Percentiles rank a stretch among this genome's conserved stretches.
Conservation (phyloP, 305 asterid species). For the Fraxinus angustifolia region DNA sequence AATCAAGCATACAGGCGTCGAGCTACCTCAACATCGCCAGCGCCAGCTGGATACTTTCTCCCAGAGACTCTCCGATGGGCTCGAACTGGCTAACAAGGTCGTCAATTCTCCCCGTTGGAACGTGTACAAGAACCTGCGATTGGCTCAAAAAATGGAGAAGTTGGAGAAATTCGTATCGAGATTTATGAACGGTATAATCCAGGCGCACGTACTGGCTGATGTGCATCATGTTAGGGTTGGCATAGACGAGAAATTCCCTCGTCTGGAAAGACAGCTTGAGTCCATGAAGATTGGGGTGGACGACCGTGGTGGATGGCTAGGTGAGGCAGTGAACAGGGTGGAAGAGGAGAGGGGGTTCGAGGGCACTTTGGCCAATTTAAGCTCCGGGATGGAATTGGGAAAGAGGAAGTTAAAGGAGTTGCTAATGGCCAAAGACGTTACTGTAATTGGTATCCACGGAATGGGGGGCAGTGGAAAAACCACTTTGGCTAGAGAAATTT, state of each 20-base stretch:
- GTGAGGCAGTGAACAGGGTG: slow-evolving; percentile 70
- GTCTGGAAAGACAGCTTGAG: slow-evolving; percentile 70
- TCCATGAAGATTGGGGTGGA: slow-evolving; percentile 67
- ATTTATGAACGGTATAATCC: slow-evolving; percentile 56
- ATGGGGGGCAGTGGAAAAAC: slow-evolving; percentile 94
- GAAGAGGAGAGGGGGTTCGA: slow-evolving; percentile 68
- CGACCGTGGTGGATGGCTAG: slow-evolving; percentile 51
- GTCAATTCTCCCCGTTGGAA: slow-evolving; percentile 69
- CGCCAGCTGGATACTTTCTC: slow-evolving; percentile 72
- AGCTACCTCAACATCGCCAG: slow-evolving; percentile 85
- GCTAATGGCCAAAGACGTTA: slow-evolving; percentile 39
- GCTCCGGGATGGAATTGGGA: slow-evolving; percentile 72
- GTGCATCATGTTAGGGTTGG: slow-evolving; percentile 74
- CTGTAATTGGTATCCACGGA: slow-evolving; percentile 70
- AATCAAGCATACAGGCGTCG: slow-evolving; percentile 71
- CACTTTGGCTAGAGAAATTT: slow-evolving; percentile 84
- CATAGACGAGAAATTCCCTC: slow-evolving; percentile 63
- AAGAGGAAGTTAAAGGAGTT: slow-evolving; percentile 68
- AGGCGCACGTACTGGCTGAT: slow-evolving; percentile 83
- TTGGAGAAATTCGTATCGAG: slow-evolving; percentile 53
- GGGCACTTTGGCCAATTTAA: slow-evolving; percentile 53
- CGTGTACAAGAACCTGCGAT: slow-evolving; percentile 52
- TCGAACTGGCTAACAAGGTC: slow-evolving; percentile 57
- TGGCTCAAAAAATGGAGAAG: slow-evolving; percentile 74
- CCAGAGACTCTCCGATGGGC: slow-evolving; percentile 55